Percentiles rank a stretch among this genome's conserved stretches.
These are phyloP conservation scores for Carex parvula DNA, from an alignment of 176 grass and related monocot genomes.

Conservation along the genomic window DNA sequence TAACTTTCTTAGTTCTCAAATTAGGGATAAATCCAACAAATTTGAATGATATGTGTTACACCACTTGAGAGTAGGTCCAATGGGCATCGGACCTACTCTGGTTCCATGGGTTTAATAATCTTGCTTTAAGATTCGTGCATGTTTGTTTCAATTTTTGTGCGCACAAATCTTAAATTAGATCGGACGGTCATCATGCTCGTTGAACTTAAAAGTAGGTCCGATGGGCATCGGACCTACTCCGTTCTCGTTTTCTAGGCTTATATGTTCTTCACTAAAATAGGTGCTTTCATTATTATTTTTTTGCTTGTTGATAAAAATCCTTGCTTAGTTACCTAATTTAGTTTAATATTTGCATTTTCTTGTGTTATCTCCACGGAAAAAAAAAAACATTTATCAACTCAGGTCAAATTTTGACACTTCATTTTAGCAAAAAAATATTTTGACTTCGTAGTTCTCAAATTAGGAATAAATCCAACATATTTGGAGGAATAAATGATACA, in stretches of 20 bases:
- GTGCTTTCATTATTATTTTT: not conserved
- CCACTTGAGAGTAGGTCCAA: no score
- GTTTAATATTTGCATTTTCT: not conserved
- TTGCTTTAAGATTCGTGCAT: no score
- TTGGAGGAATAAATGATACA: not conserved
- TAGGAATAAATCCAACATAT: not conserved
- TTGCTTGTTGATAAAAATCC: not conserved
- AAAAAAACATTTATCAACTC: not conserved
- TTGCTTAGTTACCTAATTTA: not conserved
- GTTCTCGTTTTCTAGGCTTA: no score
- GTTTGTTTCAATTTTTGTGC: no score
- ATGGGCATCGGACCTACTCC: no score
- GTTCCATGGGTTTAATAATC: no score
- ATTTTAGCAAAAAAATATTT: not conserved
- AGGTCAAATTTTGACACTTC: not conserved
- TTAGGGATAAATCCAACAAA: not conserved
- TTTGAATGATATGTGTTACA: not conserved
- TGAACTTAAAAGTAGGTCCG: no score
- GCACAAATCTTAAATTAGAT: no score
- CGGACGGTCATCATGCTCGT: no score
- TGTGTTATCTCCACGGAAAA: not conserved
- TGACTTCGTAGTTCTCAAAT: not conserved
- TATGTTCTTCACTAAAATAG: not conserved
- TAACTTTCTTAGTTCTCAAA: not conserved
- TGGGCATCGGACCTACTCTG: no score